Conservation (phyloP, 768 basidiomycete genomes). For the Pleurotus tuoliensis region DNA sequence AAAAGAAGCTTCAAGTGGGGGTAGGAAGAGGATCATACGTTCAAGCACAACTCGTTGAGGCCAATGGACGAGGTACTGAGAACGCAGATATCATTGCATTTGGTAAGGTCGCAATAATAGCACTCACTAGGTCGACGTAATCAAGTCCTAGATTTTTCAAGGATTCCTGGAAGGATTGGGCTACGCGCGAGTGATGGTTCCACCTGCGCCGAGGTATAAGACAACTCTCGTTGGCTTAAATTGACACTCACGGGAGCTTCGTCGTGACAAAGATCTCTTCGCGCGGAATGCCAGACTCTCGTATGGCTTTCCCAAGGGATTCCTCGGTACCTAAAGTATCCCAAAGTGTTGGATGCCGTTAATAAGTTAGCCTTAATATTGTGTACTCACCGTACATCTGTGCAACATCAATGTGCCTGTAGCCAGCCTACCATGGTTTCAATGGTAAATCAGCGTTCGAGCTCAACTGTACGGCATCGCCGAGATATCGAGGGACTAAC, state of each 20-base stretch:
- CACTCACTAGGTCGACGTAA: slow-evolving; percentile 40
- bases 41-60: slow-evolving; percentile 34
- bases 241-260: slow-evolving; percentile 34
- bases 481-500: slow-evolving; percentile 14
- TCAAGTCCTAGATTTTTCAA: slow-evolving; percentile 34
- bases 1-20: no score
- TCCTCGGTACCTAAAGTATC: slow-evolving; percentile 31
- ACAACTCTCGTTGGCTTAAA: neutral
- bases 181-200: slow-evolving; percentile 34
- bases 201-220: slow-evolving; percentile 19
- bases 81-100: neutral
- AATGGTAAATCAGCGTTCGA: neutral
- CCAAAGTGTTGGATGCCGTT: neutral
- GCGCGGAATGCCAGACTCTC: slow-evolving; percentile 43
- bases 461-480: neutral
- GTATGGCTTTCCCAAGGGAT: slow-evolving; percentile 40
- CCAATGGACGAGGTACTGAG: slow-evolving; percentile 49
- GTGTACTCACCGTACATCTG: slow-evolving; percentile 24
- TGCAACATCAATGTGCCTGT: slow-evolving; percentile 42
- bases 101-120: neutral
- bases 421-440: slow-evolving; percentile 28
- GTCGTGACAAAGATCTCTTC: slow-evolving; percentile 48
- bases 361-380: neutral
- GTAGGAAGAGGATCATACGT: slow-evolving; percentile 14
- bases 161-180: slow-evolving; percentile 37